Conservation (phyloP, 768 basidiomycete species). For the Pleurotus tuoliensis region DNA sequence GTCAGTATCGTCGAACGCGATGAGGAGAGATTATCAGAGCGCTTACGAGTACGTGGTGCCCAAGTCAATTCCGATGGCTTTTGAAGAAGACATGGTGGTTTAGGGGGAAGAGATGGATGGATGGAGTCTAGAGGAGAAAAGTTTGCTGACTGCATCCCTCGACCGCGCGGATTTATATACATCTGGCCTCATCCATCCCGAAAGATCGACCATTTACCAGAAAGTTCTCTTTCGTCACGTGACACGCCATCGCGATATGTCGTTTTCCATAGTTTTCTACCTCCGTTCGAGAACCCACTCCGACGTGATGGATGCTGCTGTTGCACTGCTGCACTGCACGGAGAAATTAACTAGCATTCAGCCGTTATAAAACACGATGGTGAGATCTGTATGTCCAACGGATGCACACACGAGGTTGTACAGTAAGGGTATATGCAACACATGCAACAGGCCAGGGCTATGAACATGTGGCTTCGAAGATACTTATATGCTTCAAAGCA, state of each 20-base stretch:
- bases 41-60: constrained; percentile 95
- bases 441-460: not conserved
- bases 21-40: constrained; percentile 9
- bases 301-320: not conserved
- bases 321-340: constrained; percentile 1
- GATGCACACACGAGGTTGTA: constrained; percentile 3
- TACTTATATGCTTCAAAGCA: constrained; percentile 2
- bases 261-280: not conserved
- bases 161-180: constrained; percentile 1
- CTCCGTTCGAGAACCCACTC: not conserved
- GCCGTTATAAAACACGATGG: not conserved
- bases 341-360: constrained; percentile 8
- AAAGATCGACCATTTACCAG: constrained; percentile 5
- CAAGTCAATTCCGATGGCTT: constrained; percentile 96
- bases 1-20: not conserved
- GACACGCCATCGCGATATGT: not conserved
- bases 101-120: constrained; percentile 10
- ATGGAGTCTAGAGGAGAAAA: constrained; percentile 15
- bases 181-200: not conserved
- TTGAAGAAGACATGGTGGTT: constrained; percentile 52
- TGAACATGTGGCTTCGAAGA: constrained; percentile 1
- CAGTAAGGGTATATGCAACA: constrained; percentile 15
- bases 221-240: constrained; percentile 6
- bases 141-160: not conserved
- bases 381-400: constrained; percentile 1